A percentile compares a stretch with the other conserved stretches of the same genome.
These are phyloP conservation scores for Penicillium coprophilum DNA, from an alignment of 495 filamentous ascomycete genomes.

Conservation along the genomic window DNA sequence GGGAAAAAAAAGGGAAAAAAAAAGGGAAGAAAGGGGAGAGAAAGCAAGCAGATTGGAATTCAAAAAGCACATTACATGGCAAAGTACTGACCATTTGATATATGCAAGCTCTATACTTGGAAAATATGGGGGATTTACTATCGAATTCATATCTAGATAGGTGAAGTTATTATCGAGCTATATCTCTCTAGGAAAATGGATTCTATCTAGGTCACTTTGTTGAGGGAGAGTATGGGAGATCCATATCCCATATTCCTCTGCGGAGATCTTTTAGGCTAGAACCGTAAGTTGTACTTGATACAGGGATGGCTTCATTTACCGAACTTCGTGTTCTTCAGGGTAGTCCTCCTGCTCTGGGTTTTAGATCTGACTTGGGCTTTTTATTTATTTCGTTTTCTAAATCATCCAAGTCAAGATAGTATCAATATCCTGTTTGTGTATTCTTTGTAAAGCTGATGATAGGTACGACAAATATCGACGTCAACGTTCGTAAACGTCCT, in stretches of 20 bases:
- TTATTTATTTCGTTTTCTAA: neutral
- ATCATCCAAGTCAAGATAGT: neutral
- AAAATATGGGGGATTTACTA: neutral
- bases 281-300: conserved; percentile 1
- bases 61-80: conserved; percentile 17
- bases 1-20: conserved; percentile 12
- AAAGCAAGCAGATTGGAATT: conserved; percentile 18
- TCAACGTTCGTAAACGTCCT: neutral
- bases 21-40: conserved; percentile 21
- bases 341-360: neutral
- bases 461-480: neutral
- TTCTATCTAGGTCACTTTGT: neutral
- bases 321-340: neutral
- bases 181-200: neutral
- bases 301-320: neutral
- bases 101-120: neutral
- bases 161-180: neutral
- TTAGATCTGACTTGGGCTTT: neutral
- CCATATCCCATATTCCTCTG: neutral
- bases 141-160: neutral
- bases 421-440: neutral
- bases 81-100: conserved; percentile 7
- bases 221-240: neutral
- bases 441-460: neutral
- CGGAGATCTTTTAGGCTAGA: conserved; percentile 1